Percentiles rank a stretch among this genome's conserved stretches.
Conservation (phyloP, 495 filamentous ascomycete species). For the Aspergillus leporis region DNA sequence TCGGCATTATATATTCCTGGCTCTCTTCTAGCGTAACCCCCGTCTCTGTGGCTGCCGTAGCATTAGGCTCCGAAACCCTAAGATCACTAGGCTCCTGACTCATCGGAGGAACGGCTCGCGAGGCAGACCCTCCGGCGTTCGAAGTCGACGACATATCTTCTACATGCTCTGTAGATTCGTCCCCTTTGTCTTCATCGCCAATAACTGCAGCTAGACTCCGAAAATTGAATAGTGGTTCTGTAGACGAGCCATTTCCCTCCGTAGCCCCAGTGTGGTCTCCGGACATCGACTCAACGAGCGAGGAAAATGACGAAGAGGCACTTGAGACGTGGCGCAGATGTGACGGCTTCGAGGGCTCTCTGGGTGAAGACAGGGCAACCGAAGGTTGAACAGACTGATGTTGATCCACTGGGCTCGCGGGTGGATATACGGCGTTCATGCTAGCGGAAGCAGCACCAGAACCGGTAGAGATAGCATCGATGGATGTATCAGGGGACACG, state of each 20-base stretch:
- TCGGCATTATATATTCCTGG: slow-evolving; percentile 24
- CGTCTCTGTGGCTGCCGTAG: slow-evolving; percentile 12
- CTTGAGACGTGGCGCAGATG: slow-evolving; percentile 80
- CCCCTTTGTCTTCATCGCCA: slow-evolving; percentile 60
- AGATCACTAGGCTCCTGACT: neutral
- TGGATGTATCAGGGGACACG: slow-evolving; percentile 15
- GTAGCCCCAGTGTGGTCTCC: slow-evolving; percentile 43
- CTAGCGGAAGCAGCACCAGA: slow-evolving; percentile 7
- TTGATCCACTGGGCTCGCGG: slow-evolving; percentile 14
- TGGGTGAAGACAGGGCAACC: slow-evolving; percentile 23
- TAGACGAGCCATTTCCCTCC: slow-evolving; percentile 53
- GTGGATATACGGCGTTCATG: slow-evolving; percentile 1
- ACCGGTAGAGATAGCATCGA: slow-evolving; percentile 2
- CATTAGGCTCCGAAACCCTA: neutral
- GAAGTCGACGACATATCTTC: slow-evolving; percentile 28
- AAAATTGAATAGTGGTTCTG: slow-evolving; percentile 89
- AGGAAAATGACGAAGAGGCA: slow-evolving; percentile 78
- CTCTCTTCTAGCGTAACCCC: slow-evolving; percentile 14
- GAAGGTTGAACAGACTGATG: slow-evolving; percentile 8
- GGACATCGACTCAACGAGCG: slow-evolving; percentile 62
- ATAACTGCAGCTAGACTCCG: slow-evolving; percentile 85
- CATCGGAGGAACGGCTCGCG: slow-evolving; percentile 21
- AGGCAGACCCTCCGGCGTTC: slow-evolving; percentile 27
- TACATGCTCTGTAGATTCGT: slow-evolving; percentile 46
- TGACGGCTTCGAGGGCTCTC: slow-evolving; percentile 54